Conservation (phyloP, 163 green algal species). For the Scenedesmus sp. region DNA sequence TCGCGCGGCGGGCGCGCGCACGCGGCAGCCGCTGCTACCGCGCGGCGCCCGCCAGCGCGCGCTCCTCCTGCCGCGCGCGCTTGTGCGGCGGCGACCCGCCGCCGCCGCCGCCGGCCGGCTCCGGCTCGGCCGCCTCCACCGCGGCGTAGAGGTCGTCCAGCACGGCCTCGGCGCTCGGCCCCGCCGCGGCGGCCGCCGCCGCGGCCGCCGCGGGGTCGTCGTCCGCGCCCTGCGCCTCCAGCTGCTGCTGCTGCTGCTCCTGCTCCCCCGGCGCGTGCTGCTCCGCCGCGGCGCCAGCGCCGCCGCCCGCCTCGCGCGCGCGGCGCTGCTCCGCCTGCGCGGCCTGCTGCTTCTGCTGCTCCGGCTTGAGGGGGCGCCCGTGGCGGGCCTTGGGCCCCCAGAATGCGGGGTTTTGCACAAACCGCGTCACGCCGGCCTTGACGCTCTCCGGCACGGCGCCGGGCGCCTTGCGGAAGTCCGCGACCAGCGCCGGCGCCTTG, state of each 20-base stretch:
- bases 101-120: no score
- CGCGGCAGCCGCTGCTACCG: no score
- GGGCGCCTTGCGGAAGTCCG: constrained; percentile 79
- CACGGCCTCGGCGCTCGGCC: not conserved
- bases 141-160: not conserved
- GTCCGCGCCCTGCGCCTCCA: not conserved
- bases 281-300: constrained; percentile 4
- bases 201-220: not conserved
- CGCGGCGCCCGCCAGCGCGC: no score
- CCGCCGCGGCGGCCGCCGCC: not conserved
- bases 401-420: constrained; percentile 92
- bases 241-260: constrained; percentile 22
- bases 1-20: no score
- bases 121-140: constrained; percentile 1
- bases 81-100: no score
- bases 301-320: constrained; percentile 19
- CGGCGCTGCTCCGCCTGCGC: constrained; percentile 29
- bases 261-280: not conserved
- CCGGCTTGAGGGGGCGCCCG: constrained; percentile 44
- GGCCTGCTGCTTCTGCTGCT: constrained; percentile 40
- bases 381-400: constrained; percentile 92
- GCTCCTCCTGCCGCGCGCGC: not conserved
- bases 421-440: constrained; percentile 64
- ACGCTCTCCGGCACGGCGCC: constrained; percentile 69
- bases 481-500: constrained; percentile 80